phyloP scores from a whole-genome alignment of 2,329 filamentous ascomycete species.

The Trichoderma endophyticum region DNA sequence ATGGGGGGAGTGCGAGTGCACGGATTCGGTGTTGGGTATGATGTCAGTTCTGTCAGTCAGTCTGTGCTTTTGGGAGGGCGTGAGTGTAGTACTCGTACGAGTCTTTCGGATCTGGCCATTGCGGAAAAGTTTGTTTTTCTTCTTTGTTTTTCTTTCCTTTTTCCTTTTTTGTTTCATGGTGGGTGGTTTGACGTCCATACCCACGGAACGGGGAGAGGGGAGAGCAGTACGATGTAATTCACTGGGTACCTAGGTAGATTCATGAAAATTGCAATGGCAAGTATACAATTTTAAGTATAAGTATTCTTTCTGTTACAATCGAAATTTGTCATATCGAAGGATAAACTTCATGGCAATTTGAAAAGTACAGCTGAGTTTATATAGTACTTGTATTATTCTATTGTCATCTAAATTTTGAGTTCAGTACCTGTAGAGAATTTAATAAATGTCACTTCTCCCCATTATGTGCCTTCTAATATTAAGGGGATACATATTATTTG shows the following conservation, averaged over 20 bases:
- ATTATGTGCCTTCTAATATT: no score
- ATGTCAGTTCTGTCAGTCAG: neutral
- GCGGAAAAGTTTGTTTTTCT: neutral
- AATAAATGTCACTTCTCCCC: neutral
- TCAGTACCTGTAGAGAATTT: neutral
- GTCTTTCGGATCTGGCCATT: neutral
- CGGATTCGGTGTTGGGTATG: neutral
- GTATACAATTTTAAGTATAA: no score
- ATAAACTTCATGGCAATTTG: no score
- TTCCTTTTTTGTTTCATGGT: neutral
- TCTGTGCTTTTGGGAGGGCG: slow-evolving; percentile 1
- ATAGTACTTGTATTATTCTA: no score
- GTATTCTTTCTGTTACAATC: no score
- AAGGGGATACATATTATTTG: no score
- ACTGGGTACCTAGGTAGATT: no score
- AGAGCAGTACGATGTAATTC: no score
- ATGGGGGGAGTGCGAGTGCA: neutral
- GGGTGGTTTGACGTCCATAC: neutral
- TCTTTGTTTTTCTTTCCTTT: neutral
- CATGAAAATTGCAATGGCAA: no score
- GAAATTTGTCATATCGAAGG: no score
- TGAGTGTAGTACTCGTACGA: neutral
- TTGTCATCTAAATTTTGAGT: rapidly evolving
- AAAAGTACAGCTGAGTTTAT: no score
- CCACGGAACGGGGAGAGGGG: no score